These are phyloP conservation scores for Phytophthora cryptogea DNA, from an alignment of 352 stramenopile species.

Conservation along the genomic window DNA sequence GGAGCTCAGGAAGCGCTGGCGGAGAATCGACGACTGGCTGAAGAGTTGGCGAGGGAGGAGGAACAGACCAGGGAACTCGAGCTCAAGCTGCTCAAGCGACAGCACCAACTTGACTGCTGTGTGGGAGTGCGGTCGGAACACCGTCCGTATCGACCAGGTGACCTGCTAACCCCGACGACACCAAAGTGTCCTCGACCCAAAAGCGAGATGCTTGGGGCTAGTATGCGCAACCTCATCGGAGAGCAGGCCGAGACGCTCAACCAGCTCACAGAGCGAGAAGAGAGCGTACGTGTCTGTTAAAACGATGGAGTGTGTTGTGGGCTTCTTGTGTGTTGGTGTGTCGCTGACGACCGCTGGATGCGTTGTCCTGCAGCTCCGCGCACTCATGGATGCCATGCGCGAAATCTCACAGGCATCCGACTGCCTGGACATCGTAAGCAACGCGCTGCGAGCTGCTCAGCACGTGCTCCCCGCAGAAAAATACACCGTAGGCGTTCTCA, in stretches of 20 bases:
- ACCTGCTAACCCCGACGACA: slow-evolving; percentile 9
- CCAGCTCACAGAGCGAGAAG: slow-evolving; percentile 48
- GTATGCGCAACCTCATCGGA: slow-evolving; percentile 58
- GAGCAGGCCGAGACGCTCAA: slow-evolving; percentile 58
- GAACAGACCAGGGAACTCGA: slow-evolving; percentile 48
- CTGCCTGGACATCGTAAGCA: slow-evolving; percentile 55
- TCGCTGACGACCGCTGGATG: slow-evolving; percentile 1
- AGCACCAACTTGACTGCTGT: slow-evolving; percentile 62
- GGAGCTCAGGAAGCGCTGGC: slow-evolving; percentile 33
- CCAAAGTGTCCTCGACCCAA: slow-evolving; percentile 50
- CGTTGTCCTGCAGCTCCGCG: slow-evolving; percentile 44
- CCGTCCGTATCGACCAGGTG: slow-evolving; percentile 12
- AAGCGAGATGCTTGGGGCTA: slow-evolving; percentile 48
- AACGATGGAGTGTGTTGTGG: neutral
- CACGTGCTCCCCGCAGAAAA: slow-evolving; percentile 57
- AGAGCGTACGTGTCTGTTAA: slow-evolving; percentile 41
- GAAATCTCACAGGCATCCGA: slow-evolving; percentile 65
- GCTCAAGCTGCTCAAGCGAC: slow-evolving; percentile 46
- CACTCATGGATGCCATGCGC: slow-evolving; percentile 63
- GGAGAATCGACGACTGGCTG: slow-evolving; percentile 40
- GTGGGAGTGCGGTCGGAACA: slow-evolving; percentile 37
- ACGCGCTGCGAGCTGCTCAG: slow-evolving; percentile 55
- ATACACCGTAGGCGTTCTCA: slow-evolving; percentile 64
- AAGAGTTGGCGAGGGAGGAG: slow-evolving; percentile 40
- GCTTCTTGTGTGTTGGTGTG: neutral